phyloP scores from a whole-genome alignment of 78 protist species.

The Guillardia theta region DNA sequence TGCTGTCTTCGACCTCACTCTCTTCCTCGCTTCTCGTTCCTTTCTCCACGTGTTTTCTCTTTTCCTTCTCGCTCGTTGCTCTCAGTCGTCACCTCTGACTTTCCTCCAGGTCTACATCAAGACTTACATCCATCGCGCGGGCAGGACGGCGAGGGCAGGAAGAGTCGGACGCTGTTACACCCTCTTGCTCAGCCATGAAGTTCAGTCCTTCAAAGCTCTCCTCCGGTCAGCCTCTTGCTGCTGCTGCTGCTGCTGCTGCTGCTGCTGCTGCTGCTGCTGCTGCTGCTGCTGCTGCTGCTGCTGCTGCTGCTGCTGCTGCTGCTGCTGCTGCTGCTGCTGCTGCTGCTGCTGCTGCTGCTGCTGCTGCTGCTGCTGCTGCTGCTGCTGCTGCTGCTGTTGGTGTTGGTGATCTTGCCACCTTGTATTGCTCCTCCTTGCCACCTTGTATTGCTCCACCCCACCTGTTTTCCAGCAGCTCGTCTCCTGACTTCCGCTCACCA shows the following conservation, averaged over 20 bases:
- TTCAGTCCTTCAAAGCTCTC: background rate
- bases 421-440: background rate
- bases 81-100: no score
- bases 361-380: background rate
- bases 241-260: background rate
- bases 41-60: no score
- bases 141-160: conserved; percentile 47
- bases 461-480: background rate
- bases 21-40: no score
- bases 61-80: no score
- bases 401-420: background rate
- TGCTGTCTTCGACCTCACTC: no score
- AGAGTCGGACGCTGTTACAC: background rate
- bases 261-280: background rate
- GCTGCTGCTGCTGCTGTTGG: background rate
- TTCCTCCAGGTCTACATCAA: no score
- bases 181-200: background rate
- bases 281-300: background rate
- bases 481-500: background rate
- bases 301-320: background rate
- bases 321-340: background rate
- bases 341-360: background rate
- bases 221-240: background rate
- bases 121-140: conserved; percentile 58
- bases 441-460: background rate